Evolutionary conservation across 2,329 filamentous ascomycete species (phyloP).

Genomic region (Trichophyton verrucosum): DNA sequence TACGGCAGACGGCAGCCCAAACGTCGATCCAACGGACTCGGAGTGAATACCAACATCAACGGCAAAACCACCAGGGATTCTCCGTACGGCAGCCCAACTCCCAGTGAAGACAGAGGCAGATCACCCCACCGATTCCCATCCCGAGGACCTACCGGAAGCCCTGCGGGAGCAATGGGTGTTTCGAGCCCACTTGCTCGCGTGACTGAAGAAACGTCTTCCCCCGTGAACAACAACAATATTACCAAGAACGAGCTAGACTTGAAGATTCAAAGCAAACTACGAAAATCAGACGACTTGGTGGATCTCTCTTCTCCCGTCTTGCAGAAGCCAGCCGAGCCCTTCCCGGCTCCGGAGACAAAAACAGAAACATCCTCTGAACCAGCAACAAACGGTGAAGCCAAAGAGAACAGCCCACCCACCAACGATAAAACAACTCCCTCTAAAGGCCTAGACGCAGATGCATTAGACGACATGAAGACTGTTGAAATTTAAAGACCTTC

Average conservation of each 20-base stretch:
- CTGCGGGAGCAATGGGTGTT: conserved; percentile 32
- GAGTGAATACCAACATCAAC: conserved; percentile 41
- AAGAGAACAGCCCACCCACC: no score
- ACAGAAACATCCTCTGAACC: neutral
- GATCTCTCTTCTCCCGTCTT: conserved; percentile 26
- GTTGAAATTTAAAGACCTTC: conserved; percentile 19
- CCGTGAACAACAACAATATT: conserved; percentile 20
- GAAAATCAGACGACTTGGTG: conserved; percentile 28
- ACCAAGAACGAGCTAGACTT: conserved; percentile 24
- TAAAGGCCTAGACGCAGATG: conserved; percentile 25
- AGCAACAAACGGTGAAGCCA: neutral
- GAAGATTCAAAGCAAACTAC: conserved; percentile 13
- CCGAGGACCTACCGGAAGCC: conserved; percentile 32
- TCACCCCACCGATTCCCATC: conserved; percentile 38
- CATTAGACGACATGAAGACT: conserved; percentile 37
- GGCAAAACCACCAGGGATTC: conserved; percentile 39
- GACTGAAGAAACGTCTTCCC: conserved; percentile 32
- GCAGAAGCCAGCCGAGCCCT: neutral
- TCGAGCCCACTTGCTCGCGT: conserved; percentile 37
- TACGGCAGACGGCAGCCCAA: conserved; percentile 53
- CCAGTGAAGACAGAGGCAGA: conserved; percentile 35
- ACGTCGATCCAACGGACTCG: conserved; percentile 38
- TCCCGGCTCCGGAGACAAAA: neutral
- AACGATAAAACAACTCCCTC: conserved; percentile 15
- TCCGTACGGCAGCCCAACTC: conserved; percentile 39